These are phyloP conservation scores for Diplogelasinospora grovesii DNA, from an alignment of 495 filamentous ascomycete genomes.

Conservation along the genomic window DNA sequence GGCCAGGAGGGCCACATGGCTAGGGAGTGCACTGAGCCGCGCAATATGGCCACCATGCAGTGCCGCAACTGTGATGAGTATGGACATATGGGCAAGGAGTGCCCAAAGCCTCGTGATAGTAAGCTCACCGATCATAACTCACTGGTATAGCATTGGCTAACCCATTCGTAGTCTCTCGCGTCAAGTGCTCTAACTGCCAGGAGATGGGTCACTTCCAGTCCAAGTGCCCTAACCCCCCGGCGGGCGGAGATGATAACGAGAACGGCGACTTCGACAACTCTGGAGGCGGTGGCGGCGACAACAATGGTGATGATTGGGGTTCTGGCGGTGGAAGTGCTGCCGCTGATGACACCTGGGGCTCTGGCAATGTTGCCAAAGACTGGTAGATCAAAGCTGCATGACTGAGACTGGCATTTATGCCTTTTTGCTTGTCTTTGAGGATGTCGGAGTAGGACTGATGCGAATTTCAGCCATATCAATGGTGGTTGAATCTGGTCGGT, in stretches of 20 bases:
- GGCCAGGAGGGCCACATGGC: conserved; percentile 58
- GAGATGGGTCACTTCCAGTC: conserved; percentile 66
- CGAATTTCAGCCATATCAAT: background rate
- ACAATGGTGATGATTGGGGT: conserved; percentile 2
- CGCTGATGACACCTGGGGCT: conserved; percentile 3
- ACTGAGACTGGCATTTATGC: background rate
- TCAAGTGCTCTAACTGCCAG: conserved; percentile 71
- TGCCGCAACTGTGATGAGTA: conserved; percentile 74
- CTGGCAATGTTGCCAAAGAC: background rate
- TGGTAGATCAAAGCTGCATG: conserved; percentile 10
- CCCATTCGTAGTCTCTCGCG: conserved; percentile 42
- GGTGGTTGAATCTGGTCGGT: background rate
- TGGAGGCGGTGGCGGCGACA: conserved; percentile 4
- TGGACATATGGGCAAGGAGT: conserved; percentile 69
- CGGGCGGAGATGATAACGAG: conserved; percentile 24
- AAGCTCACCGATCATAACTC: conserved; percentile 14
- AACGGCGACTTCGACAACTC: conserved; percentile 1
- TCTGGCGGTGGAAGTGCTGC: background rate
- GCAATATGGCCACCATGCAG: conserved; percentile 55
- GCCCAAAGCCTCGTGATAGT: conserved; percentile 70
- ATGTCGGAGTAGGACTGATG: background rate
- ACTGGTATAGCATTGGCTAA: conserved; percentile 21
- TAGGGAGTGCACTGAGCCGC: conserved; percentile 46
- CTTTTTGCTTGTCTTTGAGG: background rate
- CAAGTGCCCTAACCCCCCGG: conserved; percentile 49